These are phyloP conservation scores for Beauveria australis DNA, from an alignment of 2,329 filamentous ascomycete species.

Conservation along the genomic window DNA sequence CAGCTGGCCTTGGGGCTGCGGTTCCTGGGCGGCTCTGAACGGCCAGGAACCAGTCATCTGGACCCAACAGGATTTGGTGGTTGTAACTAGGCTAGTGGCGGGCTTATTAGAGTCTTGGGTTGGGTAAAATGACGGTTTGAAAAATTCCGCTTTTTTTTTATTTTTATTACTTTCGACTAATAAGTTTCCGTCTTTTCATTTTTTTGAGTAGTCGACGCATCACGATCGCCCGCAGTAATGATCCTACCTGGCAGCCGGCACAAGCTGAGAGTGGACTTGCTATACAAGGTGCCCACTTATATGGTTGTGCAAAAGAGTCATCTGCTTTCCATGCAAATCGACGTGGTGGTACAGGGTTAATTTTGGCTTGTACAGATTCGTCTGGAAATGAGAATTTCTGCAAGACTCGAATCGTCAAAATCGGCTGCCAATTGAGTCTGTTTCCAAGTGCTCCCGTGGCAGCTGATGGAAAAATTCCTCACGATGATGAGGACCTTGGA, in stretches of 20 bases:
- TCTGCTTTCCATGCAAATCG: neutral
- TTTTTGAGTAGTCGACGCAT: neutral
- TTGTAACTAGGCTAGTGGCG: neutral
- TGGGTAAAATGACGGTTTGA: neutral
- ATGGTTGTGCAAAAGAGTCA: neutral
- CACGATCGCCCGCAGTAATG: conserved; percentile 1
- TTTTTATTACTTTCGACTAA: neutral
- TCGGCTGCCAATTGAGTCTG: neutral
- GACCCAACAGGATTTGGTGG: neutral
- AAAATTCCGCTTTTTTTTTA: neutral
- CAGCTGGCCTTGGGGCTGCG: neutral
- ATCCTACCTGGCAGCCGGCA: neutral
- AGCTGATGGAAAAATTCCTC: neutral
- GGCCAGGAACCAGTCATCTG: neutral
- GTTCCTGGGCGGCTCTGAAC: conserved; percentile 1
- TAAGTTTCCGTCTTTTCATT: neutral
- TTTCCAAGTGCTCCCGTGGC: neutral
- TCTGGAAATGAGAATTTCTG: neutral
- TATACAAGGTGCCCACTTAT: neutral
- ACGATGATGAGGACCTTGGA: neutral
- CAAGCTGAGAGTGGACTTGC: neutral
- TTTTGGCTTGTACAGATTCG: neutral
- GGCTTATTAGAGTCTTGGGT: neutral
- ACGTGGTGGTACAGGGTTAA: neutral
- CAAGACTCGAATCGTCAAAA: neutral